These are phyloP conservation scores for Xylariaceae sp. DNA, from an alignment of 2,329 filamentous ascomycete species.

Conservation along the genomic window DNA sequence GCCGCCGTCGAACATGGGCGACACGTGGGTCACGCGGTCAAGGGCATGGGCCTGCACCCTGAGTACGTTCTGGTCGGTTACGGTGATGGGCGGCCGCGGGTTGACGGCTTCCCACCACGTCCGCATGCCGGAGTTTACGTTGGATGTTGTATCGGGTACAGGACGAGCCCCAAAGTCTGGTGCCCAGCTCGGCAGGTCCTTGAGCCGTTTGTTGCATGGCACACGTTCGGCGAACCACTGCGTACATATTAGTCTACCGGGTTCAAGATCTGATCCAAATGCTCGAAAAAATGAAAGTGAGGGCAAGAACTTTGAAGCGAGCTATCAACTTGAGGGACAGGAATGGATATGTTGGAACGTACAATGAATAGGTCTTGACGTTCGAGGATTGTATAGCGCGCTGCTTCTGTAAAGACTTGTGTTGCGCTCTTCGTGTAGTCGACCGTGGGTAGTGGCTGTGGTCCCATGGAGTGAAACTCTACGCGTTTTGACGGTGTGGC, in stretches of 20 bases:
- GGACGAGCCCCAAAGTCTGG: slow-evolving; percentile 14
- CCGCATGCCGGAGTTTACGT: slow-evolving; percentile 8
- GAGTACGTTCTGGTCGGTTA: slow-evolving; percentile 10
- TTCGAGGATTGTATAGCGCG: slow-evolving; percentile 17
- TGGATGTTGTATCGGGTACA: slow-evolving; percentile 1
- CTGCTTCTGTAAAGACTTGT: slow-evolving; percentile 17
- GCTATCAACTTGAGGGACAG: no score
- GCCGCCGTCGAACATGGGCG: slow-evolving; percentile 15
- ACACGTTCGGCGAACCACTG: slow-evolving; percentile 15
- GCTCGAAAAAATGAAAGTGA: no score
- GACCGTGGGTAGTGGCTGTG: slow-evolving; percentile 15
- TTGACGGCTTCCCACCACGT: slow-evolving; percentile 13
- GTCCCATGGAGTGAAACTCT: slow-evolving; percentile 8
- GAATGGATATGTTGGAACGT: no score
- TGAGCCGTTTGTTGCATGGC: slow-evolving; percentile 11
- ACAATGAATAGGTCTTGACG: slow-evolving; percentile 17
- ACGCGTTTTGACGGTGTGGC: slow-evolving; percentile 15
- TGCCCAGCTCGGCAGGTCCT: slow-evolving; percentile 20
- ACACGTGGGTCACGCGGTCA: slow-evolving; percentile 16
- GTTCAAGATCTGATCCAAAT: no score
- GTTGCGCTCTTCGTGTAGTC: slow-evolving; percentile 16
- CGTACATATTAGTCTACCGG: no score
- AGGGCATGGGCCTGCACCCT: slow-evolving; percentile 14
- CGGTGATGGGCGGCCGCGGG: slow-evolving; percentile 9
- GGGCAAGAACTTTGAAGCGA: no score